These are phyloP conservation scores for Podila epigama DNA, from an alignment of 192 early-diverging fungal species.

Conservation along the genomic window DNA sequence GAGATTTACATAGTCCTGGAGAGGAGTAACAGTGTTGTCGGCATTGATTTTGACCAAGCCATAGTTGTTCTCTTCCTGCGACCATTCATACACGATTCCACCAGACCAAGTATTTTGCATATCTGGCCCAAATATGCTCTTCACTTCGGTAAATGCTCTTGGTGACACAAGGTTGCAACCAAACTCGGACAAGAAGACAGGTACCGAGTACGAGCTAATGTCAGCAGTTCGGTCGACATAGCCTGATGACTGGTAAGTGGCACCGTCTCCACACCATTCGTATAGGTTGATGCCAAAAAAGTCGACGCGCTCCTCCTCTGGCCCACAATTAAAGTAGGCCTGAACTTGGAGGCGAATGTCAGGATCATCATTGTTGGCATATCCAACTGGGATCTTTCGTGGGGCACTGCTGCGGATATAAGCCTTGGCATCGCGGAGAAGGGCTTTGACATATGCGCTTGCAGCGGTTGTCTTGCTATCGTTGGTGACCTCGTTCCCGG, in stretches of 20 bases:
- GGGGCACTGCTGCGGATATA: conserved; percentile 59
- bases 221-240: conserved; percentile 69
- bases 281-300: conserved; percentile 82
- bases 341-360: conserved; percentile 69
- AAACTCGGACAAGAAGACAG: conserved; percentile 78
- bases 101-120: conserved; percentile 75
- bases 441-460: conserved; percentile 72
- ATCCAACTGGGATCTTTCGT: conserved; percentile 74
- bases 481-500: conserved; percentile 80
- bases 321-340: conserved; percentile 76
- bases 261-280: conserved; percentile 74
- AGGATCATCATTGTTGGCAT: conserved; percentile 77
- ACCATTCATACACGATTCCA: conserved; percentile 79
- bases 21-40: conserved; percentile 46
- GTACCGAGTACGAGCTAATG: conserved; percentile 66
- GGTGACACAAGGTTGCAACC: conserved; percentile 76
- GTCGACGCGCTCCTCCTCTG: conserved; percentile 65
- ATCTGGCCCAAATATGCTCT: conserved; percentile 68
- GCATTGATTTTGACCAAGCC: conserved; percentile 68
- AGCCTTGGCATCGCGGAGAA: conserved; percentile 68
- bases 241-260: conserved; percentile 68
- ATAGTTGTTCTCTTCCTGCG: conserved; percentile 77
- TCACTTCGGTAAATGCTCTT: conserved; percentile 72
- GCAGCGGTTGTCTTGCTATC: conserved; percentile 63
- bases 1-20: conserved; percentile 69